phyloP scores from a whole-genome alignment of 148 eudicot species.

The Simmondsia chinensis region DNA sequence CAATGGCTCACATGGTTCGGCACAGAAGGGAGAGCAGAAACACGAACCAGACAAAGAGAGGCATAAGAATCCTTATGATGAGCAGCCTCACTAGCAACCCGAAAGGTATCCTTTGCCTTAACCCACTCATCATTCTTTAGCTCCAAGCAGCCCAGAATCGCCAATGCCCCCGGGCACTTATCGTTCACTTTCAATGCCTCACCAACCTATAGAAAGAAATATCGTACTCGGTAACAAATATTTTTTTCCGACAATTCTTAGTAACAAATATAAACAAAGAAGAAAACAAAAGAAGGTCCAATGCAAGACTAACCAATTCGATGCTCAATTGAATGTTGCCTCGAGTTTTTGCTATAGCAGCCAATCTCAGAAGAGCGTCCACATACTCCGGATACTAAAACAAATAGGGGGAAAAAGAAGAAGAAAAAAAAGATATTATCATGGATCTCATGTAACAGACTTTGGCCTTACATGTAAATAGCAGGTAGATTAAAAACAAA shows the following conservation, averaged over 20 bases:
- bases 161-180: conserved; percentile 70
- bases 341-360: conserved; percentile 82
- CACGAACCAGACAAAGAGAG: conserved; percentile 73
- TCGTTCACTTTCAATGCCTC: conserved; percentile 85
- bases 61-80: conserved; percentile 83
- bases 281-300: neutral
- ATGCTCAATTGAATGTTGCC: conserved; percentile 73
- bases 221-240: too few species aligned
- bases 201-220: conserved; percentile 40
- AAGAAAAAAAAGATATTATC: too few species aligned
- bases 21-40: neutral
- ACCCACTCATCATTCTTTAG: conserved; percentile 99
- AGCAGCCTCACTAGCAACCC: conserved; percentile 81
- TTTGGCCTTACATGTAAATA: too few species aligned
- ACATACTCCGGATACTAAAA: conserved; percentile 82
- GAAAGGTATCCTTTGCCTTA: conserved; percentile 95
- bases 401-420: too few species aligned
- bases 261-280: conserved; percentile 1
- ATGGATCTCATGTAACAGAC: too few species aligned
- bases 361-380: conserved; percentile 87
- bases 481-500: too few species aligned
- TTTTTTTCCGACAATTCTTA: too few species aligned
- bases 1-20: conserved; percentile 1
- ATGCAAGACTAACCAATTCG: conserved; percentile 58
- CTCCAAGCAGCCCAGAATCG: conserved; percentile 92